A percentile compares a stretch with the other conserved stretches of the same genome.
These are phyloP conservation scores for Truncatella angustata DNA, from an alignment of 2,329 filamentous ascomycete species.

Conservation along the genomic window DNA sequence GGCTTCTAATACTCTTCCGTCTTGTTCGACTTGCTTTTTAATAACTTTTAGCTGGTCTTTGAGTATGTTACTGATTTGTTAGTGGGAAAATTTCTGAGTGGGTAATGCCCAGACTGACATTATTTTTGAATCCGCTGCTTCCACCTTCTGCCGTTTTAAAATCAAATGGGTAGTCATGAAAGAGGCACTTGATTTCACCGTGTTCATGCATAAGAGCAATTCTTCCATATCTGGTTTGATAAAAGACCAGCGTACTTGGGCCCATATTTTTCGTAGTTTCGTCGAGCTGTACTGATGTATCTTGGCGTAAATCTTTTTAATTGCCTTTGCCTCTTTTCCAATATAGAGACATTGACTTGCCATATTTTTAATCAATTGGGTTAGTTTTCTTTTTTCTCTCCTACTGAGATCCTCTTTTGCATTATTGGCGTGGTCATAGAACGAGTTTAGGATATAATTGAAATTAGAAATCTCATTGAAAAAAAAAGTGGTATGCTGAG, in stretches of 20 bases:
- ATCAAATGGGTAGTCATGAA: not conserved
- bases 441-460: slow-evolving; percentile 12
- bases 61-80: not conserved
- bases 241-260: slow-evolving; percentile 17
- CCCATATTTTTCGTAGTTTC: slow-evolving; percentile 5
- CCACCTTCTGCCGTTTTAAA: not conserved
- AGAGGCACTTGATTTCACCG: slow-evolving; percentile 13
- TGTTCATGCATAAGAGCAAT: slow-evolving; percentile 16
- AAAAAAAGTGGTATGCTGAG: slow-evolving; percentile 17
- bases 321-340: not conserved
- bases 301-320: not conserved
- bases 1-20: not conserved
- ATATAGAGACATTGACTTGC: not conserved
- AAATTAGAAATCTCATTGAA: slow-evolving; percentile 17
- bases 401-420: slow-evolving; percentile 3
- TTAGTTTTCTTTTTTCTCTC: slow-evolving; percentile 11
- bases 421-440: slow-evolving; percentile 12
- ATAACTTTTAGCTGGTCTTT: not conserved
- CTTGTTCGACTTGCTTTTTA: not conserved
- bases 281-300: not conserved
- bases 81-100: not conserved
- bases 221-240: slow-evolving; percentile 17
- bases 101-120: not conserved
- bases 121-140: not conserved
- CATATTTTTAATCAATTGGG: not conserved